phyloP scores from a whole-genome alignment of 192 early-diverging fungal species.

The Umbelopsis ramanniana region DNA sequence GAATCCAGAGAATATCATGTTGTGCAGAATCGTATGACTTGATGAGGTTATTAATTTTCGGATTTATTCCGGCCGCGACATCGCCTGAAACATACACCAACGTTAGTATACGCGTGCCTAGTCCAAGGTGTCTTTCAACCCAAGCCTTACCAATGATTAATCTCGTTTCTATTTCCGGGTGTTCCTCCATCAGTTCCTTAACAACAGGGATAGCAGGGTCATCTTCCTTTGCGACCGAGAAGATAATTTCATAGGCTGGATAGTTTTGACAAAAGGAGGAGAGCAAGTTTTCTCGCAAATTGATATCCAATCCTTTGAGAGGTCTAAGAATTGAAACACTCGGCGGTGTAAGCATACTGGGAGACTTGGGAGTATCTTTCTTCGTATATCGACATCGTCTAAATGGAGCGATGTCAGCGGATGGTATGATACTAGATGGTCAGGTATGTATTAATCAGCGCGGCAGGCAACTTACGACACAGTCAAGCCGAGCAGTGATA shows the following conservation, averaged over 20 bases:
- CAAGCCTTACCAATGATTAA: slow-evolving; percentile 73
- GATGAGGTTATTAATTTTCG: slow-evolving; percentile 95
- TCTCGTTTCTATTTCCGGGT: slow-evolving; percentile 74
- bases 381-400: slow-evolving; percentile 38
- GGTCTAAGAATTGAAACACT: slow-evolving; percentile 94
- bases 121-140: background rate
- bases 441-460: background rate
- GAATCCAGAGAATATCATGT: slow-evolving; percentile 93
- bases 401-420: background rate
- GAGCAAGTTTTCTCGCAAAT: slow-evolving; percentile 79
- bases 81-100: slow-evolving; percentile 53
- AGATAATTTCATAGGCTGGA: slow-evolving; percentile 85
- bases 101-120: background rate
- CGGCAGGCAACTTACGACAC: slow-evolving; percentile 27
- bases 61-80: slow-evolving; percentile 83
- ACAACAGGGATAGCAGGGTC: slow-evolving; percentile 88
- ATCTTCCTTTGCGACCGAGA: slow-evolving; percentile 78
- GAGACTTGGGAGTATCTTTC: slow-evolving; percentile 40
- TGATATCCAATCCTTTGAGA: slow-evolving; percentile 89
- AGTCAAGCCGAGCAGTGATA: slow-evolving; percentile 38
- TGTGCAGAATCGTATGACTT: slow-evolving; percentile 77
- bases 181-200: slow-evolving; percentile 65
- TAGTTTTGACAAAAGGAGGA: slow-evolving; percentile 91
- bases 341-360: slow-evolving; percentile 52
- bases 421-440: background rate